These are phyloP conservation scores for Cucurbita maxima DNA, from an alignment of 306 rosid genomes.

Conservation along the genomic window DNA sequence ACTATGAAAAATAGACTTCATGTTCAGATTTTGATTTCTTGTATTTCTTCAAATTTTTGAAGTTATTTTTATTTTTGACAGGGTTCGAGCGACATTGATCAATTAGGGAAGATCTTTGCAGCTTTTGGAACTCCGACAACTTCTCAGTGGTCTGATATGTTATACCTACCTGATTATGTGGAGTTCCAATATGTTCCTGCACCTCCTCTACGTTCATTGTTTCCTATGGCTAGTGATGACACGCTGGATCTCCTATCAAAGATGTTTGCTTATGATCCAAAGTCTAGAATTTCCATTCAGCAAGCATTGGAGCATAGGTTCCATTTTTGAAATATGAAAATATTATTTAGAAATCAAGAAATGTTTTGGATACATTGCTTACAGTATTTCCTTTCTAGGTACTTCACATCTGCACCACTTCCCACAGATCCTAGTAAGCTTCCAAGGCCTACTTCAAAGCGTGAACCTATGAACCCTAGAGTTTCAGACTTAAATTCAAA, in stretches of 20 bases:
- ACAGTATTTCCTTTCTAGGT: constrained; percentile 31
- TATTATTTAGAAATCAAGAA: background rate
- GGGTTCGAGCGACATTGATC: constrained; percentile 97
- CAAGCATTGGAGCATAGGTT: constrained; percentile 94
- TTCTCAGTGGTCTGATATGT: constrained; percentile 93
- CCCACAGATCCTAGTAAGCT: constrained; percentile 77
- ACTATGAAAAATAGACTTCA: background rate
- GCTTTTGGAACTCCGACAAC: constrained; percentile 89
- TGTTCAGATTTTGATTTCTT: background rate
- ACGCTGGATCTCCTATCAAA: constrained; percentile 73
- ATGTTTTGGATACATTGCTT: background rate
- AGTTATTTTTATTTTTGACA: constrained; percentile 13
- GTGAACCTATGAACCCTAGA: constrained; percentile 27
- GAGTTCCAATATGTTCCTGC: constrained; percentile 89
- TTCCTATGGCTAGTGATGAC: constrained; percentile 89
- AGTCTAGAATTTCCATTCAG: constrained; percentile 66
- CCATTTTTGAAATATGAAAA: constrained; percentile 8
- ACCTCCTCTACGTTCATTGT: constrained; percentile 61
- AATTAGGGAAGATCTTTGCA: constrained; percentile 82
- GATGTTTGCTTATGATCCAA: constrained; percentile 96
- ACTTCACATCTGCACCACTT: constrained; percentile 69
- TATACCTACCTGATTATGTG: constrained; percentile 81
- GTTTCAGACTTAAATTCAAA: constrained; percentile 40
- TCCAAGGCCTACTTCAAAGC: constrained; percentile 91
- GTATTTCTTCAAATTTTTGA: constrained; percentile 1